Evolutionary conservation across 495 filamentous ascomycete genomes (phyloP), one percentile per base, ranked within the genome.

Genomic region (Beverwykella pulmonaria): DNA sequence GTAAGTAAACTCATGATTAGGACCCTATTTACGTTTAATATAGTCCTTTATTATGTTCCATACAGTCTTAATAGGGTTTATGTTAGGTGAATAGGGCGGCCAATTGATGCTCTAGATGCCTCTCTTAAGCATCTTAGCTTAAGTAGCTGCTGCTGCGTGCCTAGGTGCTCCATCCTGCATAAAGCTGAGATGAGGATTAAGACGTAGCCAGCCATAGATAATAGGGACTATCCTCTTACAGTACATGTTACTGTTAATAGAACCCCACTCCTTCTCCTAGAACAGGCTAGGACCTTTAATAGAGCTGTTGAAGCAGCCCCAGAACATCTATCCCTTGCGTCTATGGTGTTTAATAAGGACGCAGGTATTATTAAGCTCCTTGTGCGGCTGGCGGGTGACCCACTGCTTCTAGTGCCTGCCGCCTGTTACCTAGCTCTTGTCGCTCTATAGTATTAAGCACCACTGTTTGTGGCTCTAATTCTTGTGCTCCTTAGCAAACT

Each of bases 11-110:
- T 57, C 27, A 2, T 6, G 7, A 25, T 49, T 46, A 3, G 58
- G 41, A 7, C 34, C 49, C 10, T 41, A 30, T 3, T 39, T 5
- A 23, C 9, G 19, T 41, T 67, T 22, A 39, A 67, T 67, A 44
- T 54, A 68, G 47, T 61, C 34, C 60, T 69, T 71, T 30, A 71
- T 63, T 58, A 50, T 57, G 36, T 63, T 63, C 69, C 53, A 71
- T n/a, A 75, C 30, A 9, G 49, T 63, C 63, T 76, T 58, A 63
- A 76, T 74, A 15, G 64, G 74, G 39, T 70, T 73, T 3, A 76
- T 29, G 61, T 73, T 55, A 65, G n/a, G 71, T 4, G 67, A 71
- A 44, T 64, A 71, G 0, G 73, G 32, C 23, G 70, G 73, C 72
- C 59, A 74, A 23, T 48, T 61, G 17, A 75, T 53, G 25, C 10